phyloP scores from a whole-genome alignment of 306 rosid species.

The Cucurbita argyrosperma region DNA sequence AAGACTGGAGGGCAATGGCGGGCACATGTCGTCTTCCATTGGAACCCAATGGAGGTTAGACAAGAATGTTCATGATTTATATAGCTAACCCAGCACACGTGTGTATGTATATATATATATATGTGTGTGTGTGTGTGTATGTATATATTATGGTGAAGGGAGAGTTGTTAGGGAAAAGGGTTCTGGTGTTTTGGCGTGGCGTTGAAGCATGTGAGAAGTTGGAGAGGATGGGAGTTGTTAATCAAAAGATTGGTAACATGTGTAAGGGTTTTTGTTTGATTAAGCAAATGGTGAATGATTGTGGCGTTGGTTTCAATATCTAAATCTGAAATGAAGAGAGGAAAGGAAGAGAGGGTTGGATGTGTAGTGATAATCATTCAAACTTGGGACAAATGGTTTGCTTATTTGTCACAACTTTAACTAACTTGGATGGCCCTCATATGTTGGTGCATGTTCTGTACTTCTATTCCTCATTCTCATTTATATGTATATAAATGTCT shows the following conservation, averaged over 20 bases:
- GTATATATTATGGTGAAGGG: background rate
- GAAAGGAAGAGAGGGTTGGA: background rate
- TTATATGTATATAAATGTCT: too few species aligned
- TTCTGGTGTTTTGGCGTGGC: slow-evolving; percentile 18
- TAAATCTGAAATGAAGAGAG: background rate
- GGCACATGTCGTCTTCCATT: slow-evolving; percentile 18
- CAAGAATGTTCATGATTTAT: background rate
- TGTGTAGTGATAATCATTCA: slow-evolving; percentile 1
- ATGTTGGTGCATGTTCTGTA: background rate
- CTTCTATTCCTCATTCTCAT: too few species aligned
- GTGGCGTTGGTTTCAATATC: slow-evolving; percentile 4
- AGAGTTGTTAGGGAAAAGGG: background rate
- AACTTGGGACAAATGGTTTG: slow-evolving; percentile 9
- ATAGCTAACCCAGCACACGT: background rate
- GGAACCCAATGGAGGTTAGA: background rate
- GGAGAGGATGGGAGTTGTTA: slow-evolving; percentile 7
- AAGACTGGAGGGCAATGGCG: slow-evolving; percentile 9
- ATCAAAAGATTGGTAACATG: background rate
- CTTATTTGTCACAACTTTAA: slow-evolving; percentile 48
- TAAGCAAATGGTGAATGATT: slow-evolving; percentile 2
- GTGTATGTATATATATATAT: background rate
- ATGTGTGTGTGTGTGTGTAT: background rate
- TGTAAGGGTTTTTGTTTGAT: background rate
- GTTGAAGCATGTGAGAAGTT: slow-evolving; percentile 16
- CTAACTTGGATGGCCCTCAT: slow-evolving; percentile 29